Conservation (phyloP, 192 early-diverging fungal genomes). For the Rhizophagus sp. region DNA sequence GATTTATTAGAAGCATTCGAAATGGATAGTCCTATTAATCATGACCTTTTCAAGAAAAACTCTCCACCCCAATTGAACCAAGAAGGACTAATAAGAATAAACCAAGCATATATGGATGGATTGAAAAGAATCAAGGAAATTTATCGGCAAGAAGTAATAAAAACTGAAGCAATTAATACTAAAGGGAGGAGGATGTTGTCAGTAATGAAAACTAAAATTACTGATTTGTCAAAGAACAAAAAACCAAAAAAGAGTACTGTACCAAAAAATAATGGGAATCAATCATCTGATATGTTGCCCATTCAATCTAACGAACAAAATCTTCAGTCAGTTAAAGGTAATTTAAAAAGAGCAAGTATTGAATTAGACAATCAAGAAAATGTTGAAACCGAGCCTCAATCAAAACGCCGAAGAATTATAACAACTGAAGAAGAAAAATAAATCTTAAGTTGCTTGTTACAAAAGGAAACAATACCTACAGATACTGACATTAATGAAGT, state of each 20-base stretch:
- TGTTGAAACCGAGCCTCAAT: no score
- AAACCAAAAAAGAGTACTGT: not conserved
- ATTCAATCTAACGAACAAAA: no score
- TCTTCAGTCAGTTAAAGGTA: no score
- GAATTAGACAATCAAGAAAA: no score
- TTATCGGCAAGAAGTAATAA: no score
- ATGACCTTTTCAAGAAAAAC: not conserved
- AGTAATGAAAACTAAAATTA: not conserved
- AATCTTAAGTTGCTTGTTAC: not conserved
- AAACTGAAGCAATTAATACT: not conserved
- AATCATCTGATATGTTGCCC: no score
- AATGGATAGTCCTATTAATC: not conserved
- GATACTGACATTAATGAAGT: not conserved
- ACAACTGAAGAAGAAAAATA: not conserved
- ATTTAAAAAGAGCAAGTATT: no score
- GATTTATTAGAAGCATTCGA: not conserved
- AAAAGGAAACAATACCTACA: not conserved
- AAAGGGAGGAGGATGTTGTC: not conserved
- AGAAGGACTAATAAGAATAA: not conserved
- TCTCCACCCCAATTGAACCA: conserved; percentile 1
- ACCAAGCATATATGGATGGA: no score
- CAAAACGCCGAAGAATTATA: not conserved
- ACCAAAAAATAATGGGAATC: not conserved
- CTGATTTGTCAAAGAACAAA: not conserved
- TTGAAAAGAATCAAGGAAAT: no score